Base-by-base conservation (phyloP, 768 basidiomycete genomes). In the Tulasnella sp. region DNA sequence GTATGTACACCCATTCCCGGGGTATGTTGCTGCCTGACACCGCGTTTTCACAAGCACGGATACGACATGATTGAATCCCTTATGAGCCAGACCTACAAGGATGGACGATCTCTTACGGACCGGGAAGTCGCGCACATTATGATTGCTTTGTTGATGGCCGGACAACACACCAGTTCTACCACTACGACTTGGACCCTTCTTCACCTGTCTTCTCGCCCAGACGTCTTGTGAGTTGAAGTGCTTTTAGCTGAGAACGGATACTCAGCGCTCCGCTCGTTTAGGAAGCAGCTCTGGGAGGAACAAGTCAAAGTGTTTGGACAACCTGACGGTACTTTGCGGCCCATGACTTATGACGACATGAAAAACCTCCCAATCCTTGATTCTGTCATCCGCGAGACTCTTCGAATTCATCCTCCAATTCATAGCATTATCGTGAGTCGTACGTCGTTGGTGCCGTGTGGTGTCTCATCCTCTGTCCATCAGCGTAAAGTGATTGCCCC, bases 131-230 rank as follows among this genome's bases (percentile, higher is more conserved):
- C 96, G 0, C 96, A 98, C 67, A 93, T 99, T 67, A 82, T 99
- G 84, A 99, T 97, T 65, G 96, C 96, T 14, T 79, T 99, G 43
- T 82, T 99, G 62, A 98, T 99, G 96, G 96, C 96, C 41, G 96
- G 96, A 36, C 96, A 99, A 72, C 96, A 99, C 71, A 99, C 96
- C 0, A 89, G 86, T 64, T 96, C 96, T 12, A 84, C 96, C 2
- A 84, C 89, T 19, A 82, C 82, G 31, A 84, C 91, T 8, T 99
- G 96, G 96, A 68, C 83, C 14, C 74, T 98, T 36, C 78, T 97
- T 40, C 90, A 96, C 65, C 68, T 98, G 29, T 94, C 92, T 27
- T 72, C 79, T 61, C 77, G 82, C 45, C 78, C 77, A 0, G 80
- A 86, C 23, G 64, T 93, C 60, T 81, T 79, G 88, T 92, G 66